Evolutionary conservation across 768 basidiomycete species (phyloP), one percentile per base, ranked within the genome.

Genomic region (Suillus variegatus): DNA sequence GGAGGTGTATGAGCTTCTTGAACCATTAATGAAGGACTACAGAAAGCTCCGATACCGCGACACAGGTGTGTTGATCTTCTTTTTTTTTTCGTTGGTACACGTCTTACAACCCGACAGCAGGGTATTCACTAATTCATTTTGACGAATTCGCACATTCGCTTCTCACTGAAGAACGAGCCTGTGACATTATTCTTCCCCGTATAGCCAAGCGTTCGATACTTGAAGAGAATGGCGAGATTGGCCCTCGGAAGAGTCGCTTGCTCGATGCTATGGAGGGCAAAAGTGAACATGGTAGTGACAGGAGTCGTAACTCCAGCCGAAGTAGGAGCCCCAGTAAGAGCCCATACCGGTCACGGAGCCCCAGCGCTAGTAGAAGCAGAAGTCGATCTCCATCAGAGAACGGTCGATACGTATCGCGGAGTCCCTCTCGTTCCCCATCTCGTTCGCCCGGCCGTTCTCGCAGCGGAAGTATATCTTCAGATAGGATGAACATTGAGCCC

Each of bases 131-230:
- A 64, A 90, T 92, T 6, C 91, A 88, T 69, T 94, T 99, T 71
- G 97, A 99, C 76, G 94, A 97, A 76, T 99, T 94, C 74, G 84
- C 95, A 49, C 88, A 98, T 76, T 81, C 86, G 52, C 82, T 99
- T 12, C 79, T 99, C 40, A 87, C 84, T 6, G 91, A 97, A 73
- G 97, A 99, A 66, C 86, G 95, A 65, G 96, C 95, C 6, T 99
- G 97, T 77, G 97, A 99, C 79, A 93, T 94, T 71, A 98, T 99
- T 71, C 80, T 99, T 54, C 97, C 97, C 18, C 89, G 97, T 58
- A 78, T 98, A 67, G 86, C 88, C 10, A 95, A 92, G 79, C 86
- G 97, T 25, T 85, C 88, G 61, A 88, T 93, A 3, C 80, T 99
- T 32, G 97, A 99, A 80, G 97, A 99, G 74, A 93, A 88, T 22